Conservation (phyloP, 2,329 filamentous ascomycete genomes). For the Nothophoma quercina region DNA sequence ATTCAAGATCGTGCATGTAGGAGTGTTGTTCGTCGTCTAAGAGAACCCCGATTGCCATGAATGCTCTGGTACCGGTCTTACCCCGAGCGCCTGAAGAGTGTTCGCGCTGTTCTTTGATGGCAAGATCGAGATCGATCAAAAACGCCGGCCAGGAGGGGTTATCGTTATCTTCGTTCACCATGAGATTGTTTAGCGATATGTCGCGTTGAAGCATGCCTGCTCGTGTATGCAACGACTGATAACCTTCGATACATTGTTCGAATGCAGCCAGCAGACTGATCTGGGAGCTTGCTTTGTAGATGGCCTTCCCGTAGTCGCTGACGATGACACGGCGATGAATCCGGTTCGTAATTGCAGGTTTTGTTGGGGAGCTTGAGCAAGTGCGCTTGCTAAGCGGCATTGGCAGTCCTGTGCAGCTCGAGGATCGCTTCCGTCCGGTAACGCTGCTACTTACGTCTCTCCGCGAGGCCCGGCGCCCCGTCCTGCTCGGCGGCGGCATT, state of each 20-base stretch:
- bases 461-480: conserved; percentile 22
- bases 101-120: conserved; percentile 45
- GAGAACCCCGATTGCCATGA: conserved; percentile 58
- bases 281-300: conserved; percentile 52
- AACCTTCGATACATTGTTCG: conserved; percentile 48
- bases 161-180: conserved; percentile 55
- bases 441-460: conserved; percentile 21
- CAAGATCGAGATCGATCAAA: conserved; percentile 52
- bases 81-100: conserved; percentile 49
- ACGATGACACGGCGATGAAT: conserved; percentile 54
- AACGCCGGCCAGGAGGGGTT: conserved; percentile 52
- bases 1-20: conserved; percentile 60
- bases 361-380: conserved; percentile 1
- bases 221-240: conserved; percentile 38
- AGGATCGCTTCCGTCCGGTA: conserved; percentile 12
- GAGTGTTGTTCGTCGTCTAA: conserved; percentile 51
- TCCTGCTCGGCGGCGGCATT: conserved; percentile 28
- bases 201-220: conserved; percentile 53
- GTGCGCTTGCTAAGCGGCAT: conserved; percentile 19
- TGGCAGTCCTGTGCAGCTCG: conserved; percentile 13
- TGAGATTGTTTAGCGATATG: conserved; percentile 57
- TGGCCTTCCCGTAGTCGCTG: conserved; percentile 51
- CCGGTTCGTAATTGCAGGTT: conserved; percentile 36
- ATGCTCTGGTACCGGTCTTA: conserved; percentile 55
- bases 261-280: conserved; percentile 45